Base-by-base conservation (phyloP, 768 basidiomycete species). In the Hygrocybe punicea region DNA sequence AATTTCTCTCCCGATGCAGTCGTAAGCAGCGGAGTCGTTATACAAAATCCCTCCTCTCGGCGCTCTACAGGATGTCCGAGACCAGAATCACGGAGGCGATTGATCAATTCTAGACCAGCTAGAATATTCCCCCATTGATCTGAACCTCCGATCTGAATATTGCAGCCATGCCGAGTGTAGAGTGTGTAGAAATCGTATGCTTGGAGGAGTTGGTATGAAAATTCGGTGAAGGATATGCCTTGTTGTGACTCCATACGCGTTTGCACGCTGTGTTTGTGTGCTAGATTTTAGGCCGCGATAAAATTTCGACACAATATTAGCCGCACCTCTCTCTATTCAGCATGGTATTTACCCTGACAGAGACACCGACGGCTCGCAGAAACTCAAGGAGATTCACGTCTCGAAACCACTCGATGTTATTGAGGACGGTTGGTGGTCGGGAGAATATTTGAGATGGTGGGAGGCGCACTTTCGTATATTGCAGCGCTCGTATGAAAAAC, bases 81-180 rank as follows among this genome's bases (percentile, higher is more conserved):
- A 25, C 51, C 37, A 6, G 59, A 44, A 23, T 45, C 54, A 19
- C 71, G 59, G 56, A 80, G 74, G 51, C 85, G 84, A 54, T 84
- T 81, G 65, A 98, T 95, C 56, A 99, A 82, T 55, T 98, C 93
- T 34, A 98, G 77, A 19, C 97, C 97, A 24, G 92, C 90, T 29
- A 96, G 74, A 61, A 99, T 98, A 68, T 99, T 99, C 14, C 97
- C 97, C 91, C 94, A 97, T 70, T 99, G 97, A 70, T 99, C 97
- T 0, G 93, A 95, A 9, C 97, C 97, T 49, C 97, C 97, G 40
- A 98, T 74, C 71, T 99, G 97, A 42, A 97, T 82, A 13, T 82
- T 81, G 70, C 96, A 98, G 4, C 77, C 78, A 52, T 81, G 76
- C 19, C 79, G 69, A 60, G 78, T 77, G 68, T 89, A 74, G 8